These are phyloP conservation scores for Beauveria rudraprayagi DNA, from an alignment of 2,329 filamentous ascomycete genomes.

Conservation along the genomic window DNA sequence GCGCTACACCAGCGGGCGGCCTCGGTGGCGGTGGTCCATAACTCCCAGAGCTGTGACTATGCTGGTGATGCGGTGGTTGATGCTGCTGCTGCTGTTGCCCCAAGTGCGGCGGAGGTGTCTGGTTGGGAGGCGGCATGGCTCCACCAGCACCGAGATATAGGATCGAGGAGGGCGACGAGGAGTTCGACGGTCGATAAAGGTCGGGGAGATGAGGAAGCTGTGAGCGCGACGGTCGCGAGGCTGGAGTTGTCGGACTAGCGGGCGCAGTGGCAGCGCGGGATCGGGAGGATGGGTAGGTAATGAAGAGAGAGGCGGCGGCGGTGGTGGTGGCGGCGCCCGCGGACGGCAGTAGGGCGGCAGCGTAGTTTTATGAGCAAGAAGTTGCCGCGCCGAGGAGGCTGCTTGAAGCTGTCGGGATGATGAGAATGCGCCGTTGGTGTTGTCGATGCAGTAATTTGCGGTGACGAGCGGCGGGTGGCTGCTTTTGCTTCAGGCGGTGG, in stretches of 20 bases:
- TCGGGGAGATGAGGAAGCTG: background rate
- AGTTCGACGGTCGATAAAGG: conserved; percentile 20
- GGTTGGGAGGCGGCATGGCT: conserved; percentile 30
- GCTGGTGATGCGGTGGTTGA: conserved; percentile 21
- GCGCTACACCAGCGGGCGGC: conserved; percentile 32
- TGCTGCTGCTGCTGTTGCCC: conserved; percentile 21
- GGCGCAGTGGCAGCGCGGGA: background rate
- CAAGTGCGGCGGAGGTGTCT: conserved; percentile 32
- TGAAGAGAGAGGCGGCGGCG: background rate
- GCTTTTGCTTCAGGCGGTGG: background rate
- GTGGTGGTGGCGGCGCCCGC: background rate
- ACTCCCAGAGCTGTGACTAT: conserved; percentile 19
- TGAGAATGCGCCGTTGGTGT: conserved; percentile 4
- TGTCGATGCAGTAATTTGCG: background rate
- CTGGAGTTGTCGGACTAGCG: conserved; percentile 9
- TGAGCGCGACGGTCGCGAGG: conserved; percentile 8
- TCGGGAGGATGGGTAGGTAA: background rate
- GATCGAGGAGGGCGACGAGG: conserved; percentile 35
- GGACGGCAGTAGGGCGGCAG: background rate
- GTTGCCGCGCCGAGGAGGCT: conserved; percentile 7
- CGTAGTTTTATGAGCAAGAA: background rate
- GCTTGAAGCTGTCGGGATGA: background rate
- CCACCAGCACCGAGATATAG: conserved; percentile 21
- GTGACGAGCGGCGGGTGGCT: background rate
- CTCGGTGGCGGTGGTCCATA: conserved; percentile 41